Conservation (phyloP, 1,284 basidiomycete genomes). For the Pseudozyma pruni region DNA sequence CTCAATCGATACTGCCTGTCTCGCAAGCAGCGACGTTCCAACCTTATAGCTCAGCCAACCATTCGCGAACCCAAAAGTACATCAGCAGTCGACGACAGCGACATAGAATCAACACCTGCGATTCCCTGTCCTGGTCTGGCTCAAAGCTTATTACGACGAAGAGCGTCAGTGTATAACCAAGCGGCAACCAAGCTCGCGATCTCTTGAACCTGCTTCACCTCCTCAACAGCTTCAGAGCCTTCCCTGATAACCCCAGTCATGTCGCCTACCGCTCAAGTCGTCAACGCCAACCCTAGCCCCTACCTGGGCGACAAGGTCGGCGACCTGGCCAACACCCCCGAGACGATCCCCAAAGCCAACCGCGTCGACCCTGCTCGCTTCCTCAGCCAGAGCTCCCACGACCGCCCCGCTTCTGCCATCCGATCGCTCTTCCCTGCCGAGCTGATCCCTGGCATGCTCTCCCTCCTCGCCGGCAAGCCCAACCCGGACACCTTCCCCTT, state of each 20-base stretch:
- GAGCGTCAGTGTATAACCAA: too few species aligned
- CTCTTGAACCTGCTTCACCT: too few species aligned
- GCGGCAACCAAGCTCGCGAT: too few species aligned
- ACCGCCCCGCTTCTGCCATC: constrained; percentile 68
- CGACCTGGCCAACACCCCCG: constrained; percentile 19
- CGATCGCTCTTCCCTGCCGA: constrained; percentile 81
- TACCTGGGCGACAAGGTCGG: constrained; percentile 40
- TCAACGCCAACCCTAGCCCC: constrained; percentile 27
- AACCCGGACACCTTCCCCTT: constrained; percentile 92
- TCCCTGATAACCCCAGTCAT: constrained; percentile 10
- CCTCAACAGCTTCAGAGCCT: too few species aligned
- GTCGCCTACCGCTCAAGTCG: constrained; percentile 39
- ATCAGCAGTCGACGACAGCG: too few species aligned
- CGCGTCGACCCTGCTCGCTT: constrained; percentile 40
- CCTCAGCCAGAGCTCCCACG: constrained; percentile 23
- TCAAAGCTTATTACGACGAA: too few species aligned
- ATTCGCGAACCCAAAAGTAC: too few species aligned
- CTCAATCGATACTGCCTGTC: too few species aligned
- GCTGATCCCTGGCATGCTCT: constrained; percentile 80
- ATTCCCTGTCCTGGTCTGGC: too few species aligned
- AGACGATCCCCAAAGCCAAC: constrained; percentile 26
- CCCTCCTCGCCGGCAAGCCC: constrained; percentile 77
- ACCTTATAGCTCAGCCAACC: too few species aligned
- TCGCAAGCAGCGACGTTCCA: too few species aligned
- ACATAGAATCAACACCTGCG: too few species aligned